Evolutionary conservation across 495 filamentous ascomycete genomes (phyloP), one percentile per base, ranked within the genome.

Genomic region (Neurospora africana): DNA sequence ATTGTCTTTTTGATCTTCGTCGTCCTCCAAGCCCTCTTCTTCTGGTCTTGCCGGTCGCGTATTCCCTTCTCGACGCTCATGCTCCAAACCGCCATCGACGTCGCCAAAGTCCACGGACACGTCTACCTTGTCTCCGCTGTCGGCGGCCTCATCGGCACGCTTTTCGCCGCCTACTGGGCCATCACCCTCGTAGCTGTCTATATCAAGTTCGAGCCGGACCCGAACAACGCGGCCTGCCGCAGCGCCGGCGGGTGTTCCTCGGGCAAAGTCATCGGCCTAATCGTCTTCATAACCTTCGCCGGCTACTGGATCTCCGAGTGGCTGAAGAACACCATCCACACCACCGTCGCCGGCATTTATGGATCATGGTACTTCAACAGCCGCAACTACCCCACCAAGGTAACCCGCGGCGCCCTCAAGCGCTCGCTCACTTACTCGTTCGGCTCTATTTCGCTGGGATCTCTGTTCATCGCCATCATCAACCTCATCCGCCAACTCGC

Each of bases 271-370:
- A 92, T 92, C 72, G 94, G 95, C 0, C 82, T 98, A 33, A 82
- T 94, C 23, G 91, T 92, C 33, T 97, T 96, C 81, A 87, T 93
- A 69, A 96, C 93, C 0, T 97, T 97, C 76, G 92, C 93, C 33
- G 89, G 86, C 76, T 97, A 96, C 81, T 98, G 94, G 95, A 89
- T 97, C 74, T 91, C 90, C 33, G 94, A 97, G 78, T 93, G 91
- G 87, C 78, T 97, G 71, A 97, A 97, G 82, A 97, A 97, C 79
- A 92, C 91, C 19, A 91, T 97, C 41, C 94, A 98, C 80, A 91
- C 89, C 38, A 93, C 91, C 27, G 91, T 97, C 76, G 91, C 92
- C 0, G 93, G 95, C 13, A 90, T 97, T 15, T 97, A 97, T 74
- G 94, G 93, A 0, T 91, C 91, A 2, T 97, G 94, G 94, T 98